A percentile compares a stretch with the other conserved stretches of the same genome.
These are phyloP conservation scores for Acacia melanoxylon DNA, from an alignment of 306 rosid species.

Conservation along the genomic window DNA sequence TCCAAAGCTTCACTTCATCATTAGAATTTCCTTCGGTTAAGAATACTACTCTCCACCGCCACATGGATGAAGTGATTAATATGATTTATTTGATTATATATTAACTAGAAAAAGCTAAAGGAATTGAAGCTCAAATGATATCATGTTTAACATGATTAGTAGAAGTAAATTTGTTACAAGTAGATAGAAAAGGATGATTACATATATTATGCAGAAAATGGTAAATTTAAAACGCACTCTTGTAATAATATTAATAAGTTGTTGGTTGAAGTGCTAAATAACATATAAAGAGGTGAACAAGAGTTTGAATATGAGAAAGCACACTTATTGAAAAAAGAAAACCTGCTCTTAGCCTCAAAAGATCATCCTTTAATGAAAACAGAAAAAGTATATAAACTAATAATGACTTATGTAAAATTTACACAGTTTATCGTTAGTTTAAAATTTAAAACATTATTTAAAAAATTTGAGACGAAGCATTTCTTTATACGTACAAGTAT, in stretches of 20 bases:
- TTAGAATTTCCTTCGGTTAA: slow-evolving; percentile 8
- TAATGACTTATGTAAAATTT: not conserved
- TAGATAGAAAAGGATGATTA: not conserved
- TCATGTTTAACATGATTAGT: not conserved
- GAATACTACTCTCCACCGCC: not conserved
- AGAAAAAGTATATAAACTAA: too few species aligned
- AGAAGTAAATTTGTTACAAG: not conserved
- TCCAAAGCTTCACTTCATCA: slow-evolving; percentile 15
- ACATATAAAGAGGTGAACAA: too few species aligned
- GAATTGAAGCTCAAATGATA: not conserved
- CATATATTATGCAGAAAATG: not conserved
- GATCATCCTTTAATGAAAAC: too few species aligned
- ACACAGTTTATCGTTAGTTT: not conserved
- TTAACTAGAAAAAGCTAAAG: not conserved
- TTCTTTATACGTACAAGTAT: not conserved
- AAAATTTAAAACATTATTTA: not conserved
- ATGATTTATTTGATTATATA: not conserved
- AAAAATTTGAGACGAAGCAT: not conserved
- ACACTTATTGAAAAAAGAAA: too few species aligned
- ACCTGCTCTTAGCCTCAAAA: too few species aligned
- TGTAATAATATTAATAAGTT: not conserved
- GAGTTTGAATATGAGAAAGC: too few species aligned
- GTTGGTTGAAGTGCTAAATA: too few species aligned
- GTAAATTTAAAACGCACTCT: not conserved
- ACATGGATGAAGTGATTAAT: not conserved